Evolutionary conservation across 495 filamentous ascomycete genomes (phyloP), one percentile per base, ranked within the genome.

Genomic region (Podospora australis): DNA sequence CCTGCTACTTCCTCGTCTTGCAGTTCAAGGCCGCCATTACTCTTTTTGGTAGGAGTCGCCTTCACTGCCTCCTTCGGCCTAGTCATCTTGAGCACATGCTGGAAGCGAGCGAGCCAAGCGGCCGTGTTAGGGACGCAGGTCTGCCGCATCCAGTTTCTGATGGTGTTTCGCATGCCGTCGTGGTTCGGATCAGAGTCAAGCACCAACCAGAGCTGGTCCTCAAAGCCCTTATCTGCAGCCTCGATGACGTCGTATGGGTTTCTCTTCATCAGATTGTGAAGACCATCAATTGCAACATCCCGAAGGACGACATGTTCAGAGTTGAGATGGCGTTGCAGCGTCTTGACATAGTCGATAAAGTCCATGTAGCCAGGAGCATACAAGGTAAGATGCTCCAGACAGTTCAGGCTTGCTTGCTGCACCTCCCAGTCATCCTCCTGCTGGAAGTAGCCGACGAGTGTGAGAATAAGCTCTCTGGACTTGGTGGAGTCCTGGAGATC

Each of bases 1-100:
- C 91, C 92, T 38, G 92, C 91, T 30, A 94, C 90, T 60, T 99
- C 92, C 58, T 99, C 92, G 62, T 99, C 92, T 46, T 90, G 84
- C 3, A 96, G 67, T 53, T 97, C 94, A 7, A 84, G 74, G 1
- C 73, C 74, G 2, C 72, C 72, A 16, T 71, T 70, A 28, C 69
- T 58, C 36, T 79, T 83, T 25, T 66, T 66, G 2, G 69, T 56
- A 14, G 76, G 70, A 11, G 68, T 68, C 25, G 74, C 63, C 6
- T 69, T 61, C 6, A 82, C 73, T 14, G 78, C 69, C 3, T 67
- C 68, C 60, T 81, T 83, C 13, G 73, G 69, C 53, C 80, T 82
- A 1, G 87, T 90, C 74, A 90, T 95, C 32, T 89, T 95, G 60
- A 97, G 77, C 13, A 95, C 81, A 44, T 80, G 81, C 44, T 97